phyloP scores from a whole-genome alignment of 495 filamentous ascomycete genomes.

The Penicillium dipodomyicola region DNA sequence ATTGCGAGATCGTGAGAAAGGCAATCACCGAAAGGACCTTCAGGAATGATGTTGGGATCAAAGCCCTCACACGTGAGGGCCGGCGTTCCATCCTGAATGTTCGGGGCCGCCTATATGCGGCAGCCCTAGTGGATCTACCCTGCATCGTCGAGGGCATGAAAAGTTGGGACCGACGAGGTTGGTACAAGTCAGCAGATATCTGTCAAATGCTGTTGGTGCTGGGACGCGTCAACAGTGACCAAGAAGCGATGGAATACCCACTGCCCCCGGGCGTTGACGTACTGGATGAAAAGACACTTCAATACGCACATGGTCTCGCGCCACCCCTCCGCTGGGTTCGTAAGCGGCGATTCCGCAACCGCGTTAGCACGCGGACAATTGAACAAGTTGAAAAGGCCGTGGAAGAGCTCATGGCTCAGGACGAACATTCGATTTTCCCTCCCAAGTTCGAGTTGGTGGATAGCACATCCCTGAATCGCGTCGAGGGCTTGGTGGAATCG shows the following conservation, averaged over 20 bases:
- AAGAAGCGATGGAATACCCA: slow-evolving; percentile 64
- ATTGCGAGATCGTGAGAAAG: slow-evolving; percentile 76
- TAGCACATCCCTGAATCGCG: slow-evolving; percentile 50
- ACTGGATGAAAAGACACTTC: slow-evolving; percentile 57
- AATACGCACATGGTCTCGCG: slow-evolving; percentile 90
- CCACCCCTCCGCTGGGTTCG: slow-evolving; percentile 85
- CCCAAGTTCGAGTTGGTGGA: slow-evolving; percentile 66
- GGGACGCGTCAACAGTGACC: slow-evolving; percentile 64
- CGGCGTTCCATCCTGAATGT: slow-evolving; percentile 72
- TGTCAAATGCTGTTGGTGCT: slow-evolving; percentile 92
- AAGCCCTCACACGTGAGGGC: slow-evolving; percentile 71
- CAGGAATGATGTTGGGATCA: slow-evolving; percentile 70
- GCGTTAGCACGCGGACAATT: slow-evolving; percentile 78
- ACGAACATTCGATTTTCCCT: slow-evolving; percentile 55
- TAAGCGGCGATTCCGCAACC: slow-evolving; percentile 76
- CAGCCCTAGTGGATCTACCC: slow-evolving; percentile 80
- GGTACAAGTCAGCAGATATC: slow-evolving; percentile 92
- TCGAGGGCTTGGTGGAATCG: slow-evolving; percentile 42
- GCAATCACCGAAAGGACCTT: slow-evolving; percentile 70
- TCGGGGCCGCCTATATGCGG: slow-evolving; percentile 70
- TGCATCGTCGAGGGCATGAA: slow-evolving; percentile 95
- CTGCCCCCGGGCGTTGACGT: slow-evolving; percentile 64
- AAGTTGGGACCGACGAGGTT: slow-evolving; percentile 85
- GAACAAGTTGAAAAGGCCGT: slow-evolving; percentile 85
- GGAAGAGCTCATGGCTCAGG: slow-evolving; percentile 68